Conservation (phyloP, 2,329 filamentous ascomycete genomes). For the Pyrenophora seminiperda region DNA sequence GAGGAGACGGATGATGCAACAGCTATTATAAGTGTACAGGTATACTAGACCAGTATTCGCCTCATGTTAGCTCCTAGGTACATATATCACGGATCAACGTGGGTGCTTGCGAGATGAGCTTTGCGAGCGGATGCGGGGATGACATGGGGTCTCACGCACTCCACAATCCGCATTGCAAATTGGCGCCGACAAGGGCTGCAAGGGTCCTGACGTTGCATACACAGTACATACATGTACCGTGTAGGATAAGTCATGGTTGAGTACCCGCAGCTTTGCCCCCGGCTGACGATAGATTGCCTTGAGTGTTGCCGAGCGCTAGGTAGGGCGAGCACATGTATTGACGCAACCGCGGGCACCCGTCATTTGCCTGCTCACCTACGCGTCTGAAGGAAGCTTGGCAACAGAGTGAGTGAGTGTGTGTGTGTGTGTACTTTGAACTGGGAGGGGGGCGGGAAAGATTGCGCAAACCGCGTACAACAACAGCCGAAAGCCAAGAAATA, state of each 20-base stretch:
- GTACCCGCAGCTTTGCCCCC: constrained; percentile 28
- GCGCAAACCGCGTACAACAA: constrained; percentile 31
- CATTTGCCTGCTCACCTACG: constrained; percentile 32
- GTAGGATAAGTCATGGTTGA: constrained; percentile 28
- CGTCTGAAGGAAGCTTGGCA: constrained; percentile 36
- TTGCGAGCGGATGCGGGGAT: constrained; percentile 43
- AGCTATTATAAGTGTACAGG: constrained; percentile 30
- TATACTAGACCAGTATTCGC: constrained; percentile 22
- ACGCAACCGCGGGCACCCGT: constrained; percentile 27
- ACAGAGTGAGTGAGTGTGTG: too few relatives aligned
- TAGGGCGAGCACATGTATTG: constrained; percentile 12
- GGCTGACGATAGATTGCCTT: constrained; percentile 32
- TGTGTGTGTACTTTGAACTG: neutral
- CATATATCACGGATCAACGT: constrained; percentile 21
- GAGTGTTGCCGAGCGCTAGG: constrained; percentile 26
- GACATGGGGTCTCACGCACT: constrained; percentile 36
- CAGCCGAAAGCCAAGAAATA: constrained; percentile 34
- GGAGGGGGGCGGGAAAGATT: constrained; percentile 28
- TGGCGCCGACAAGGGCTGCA: constrained; percentile 32
- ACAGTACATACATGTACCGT: too few relatives aligned
- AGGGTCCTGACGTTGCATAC: constrained; percentile 28
- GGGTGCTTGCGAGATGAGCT: constrained; percentile 36
- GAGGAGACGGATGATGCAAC: constrained; percentile 19
- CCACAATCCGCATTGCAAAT: constrained; percentile 38
- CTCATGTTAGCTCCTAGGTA: constrained; percentile 25